Evolutionary conservation across 192 early-diverging fungal genomes (phyloP).

Genomic region (Rhizoclosmatium sp.): DNA sequence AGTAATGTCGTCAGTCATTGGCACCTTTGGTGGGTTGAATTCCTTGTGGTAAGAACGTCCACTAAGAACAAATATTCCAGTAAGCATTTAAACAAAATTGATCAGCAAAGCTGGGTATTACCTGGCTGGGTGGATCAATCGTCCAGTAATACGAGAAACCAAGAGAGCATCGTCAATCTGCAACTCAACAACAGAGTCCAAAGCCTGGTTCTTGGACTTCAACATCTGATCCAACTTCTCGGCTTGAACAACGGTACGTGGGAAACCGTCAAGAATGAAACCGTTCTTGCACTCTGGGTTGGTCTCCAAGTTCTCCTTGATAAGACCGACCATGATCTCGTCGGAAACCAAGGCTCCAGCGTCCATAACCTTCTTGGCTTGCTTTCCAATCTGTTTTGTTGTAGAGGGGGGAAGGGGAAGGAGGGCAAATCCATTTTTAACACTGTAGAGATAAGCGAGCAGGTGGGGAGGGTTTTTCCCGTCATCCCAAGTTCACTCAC

Average conservation of each 20-base stretch:
- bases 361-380: conserved; percentile 99
- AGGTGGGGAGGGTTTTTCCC: background rate
- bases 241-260: conserved; percentile 96
- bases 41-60: conserved; percentile 97
- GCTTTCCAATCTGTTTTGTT: conserved; percentile 72
- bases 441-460: background rate
- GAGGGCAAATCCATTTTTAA: too few species aligned
- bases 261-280: conserved; percentile 99
- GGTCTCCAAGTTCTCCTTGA: conserved; percentile 93
- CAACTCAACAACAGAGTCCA: conserved; percentile 93
- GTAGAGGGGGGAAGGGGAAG: conserved; percentile 2
- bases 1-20: conserved; percentile 93
- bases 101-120: conserved; percentile 36
- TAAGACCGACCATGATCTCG: conserved; percentile 98
- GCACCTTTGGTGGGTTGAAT: conserved; percentile 94
- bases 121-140: conserved; percentile 90
- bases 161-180: conserved; percentile 92
- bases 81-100: conserved; percentile 7
- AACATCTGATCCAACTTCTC: conserved; percentile 99
- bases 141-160: conserved; percentile 95
- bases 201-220: conserved; percentile 73
- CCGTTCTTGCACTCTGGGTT: conserved; percentile 97
- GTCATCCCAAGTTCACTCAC: conserved; percentile 37
- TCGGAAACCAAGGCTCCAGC: conserved; percentile 95
- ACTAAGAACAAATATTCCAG: conserved; percentile 35